These are phyloP conservation scores for Talaromyces stipitatus DNA, from an alignment of 495 filamentous ascomycete species.

Conservation along the genomic window DNA sequence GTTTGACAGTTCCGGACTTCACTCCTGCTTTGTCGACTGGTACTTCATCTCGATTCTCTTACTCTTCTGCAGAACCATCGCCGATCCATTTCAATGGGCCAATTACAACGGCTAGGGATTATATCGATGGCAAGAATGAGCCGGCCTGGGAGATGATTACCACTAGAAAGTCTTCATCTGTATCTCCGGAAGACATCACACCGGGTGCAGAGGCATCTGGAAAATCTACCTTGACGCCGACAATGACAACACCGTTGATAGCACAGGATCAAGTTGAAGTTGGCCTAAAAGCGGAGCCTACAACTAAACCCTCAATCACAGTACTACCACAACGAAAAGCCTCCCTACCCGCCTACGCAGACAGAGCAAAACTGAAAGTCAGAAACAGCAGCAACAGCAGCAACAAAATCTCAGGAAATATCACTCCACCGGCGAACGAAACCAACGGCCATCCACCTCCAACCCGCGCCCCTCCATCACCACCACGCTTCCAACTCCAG, in stretches of 20 bases:
- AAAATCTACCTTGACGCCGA: neutral
- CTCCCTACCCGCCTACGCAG: neutral
- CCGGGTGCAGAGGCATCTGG: neutral
- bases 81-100: neutral
- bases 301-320: neutral
- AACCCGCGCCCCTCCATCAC: neutral
- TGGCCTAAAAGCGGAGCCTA: neutral
- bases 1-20: neutral
- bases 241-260: neutral
- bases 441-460: neutral
- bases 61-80: constrained; percentile 10
- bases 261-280: neutral
- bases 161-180: constrained; percentile 6
- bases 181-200: neutral
- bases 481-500: neutral
- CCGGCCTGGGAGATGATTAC: constrained; percentile 20
- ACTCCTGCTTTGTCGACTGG: constrained; percentile 2
- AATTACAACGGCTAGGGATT: constrained; percentile 8
- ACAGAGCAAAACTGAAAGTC: neutral
- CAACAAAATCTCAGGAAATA: neutral
- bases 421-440: neutral
- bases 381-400: neutral
- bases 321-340: neutral
- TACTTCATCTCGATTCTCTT: neutral
- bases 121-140: constrained; percentile 6